Evolutionary conservation across 495 filamentous ascomycete species (phyloP).

Genomic region (Choiromyces venosus): DNA sequence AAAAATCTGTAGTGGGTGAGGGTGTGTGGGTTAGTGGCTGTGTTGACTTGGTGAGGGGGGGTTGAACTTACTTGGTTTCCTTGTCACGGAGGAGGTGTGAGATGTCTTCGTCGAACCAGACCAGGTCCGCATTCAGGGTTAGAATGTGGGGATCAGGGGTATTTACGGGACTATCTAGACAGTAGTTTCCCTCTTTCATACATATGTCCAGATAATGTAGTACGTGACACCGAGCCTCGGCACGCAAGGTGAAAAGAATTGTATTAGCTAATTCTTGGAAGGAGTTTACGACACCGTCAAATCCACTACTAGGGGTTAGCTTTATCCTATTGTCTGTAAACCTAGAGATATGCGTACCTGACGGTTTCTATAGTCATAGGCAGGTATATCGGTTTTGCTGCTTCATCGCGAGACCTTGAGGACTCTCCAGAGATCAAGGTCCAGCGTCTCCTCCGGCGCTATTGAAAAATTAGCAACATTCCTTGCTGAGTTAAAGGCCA

Average conservation of each 20-base stretch:
- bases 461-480: constrained; percentile 10
- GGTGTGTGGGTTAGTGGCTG: background rate
- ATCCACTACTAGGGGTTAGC: constrained; percentile 53
- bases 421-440: constrained; percentile 56
- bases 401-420: constrained; percentile 54
- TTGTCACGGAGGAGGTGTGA: constrained; percentile 60
- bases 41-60: background rate
- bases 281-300: constrained; percentile 76
- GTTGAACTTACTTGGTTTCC: constrained; percentile 47
- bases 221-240: constrained; percentile 77
- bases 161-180: constrained; percentile 65
- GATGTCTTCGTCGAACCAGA: constrained; percentile 75
- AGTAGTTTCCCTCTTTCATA: constrained; percentile 60
- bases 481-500: background rate
- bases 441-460: constrained; percentile 59
- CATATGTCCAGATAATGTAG: constrained; percentile 61
- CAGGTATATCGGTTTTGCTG: constrained; percentile 62
- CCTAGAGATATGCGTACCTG: constrained; percentile 48
- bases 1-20: constrained; percentile 53
- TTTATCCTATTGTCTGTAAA: constrained; percentile 2
- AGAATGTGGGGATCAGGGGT: constrained; percentile 75
- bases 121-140: constrained; percentile 69
- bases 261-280: constrained; percentile 70
- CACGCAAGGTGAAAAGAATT: constrained; percentile 75
- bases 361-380: constrained; percentile 85